A percentile compares a stretch with the other conserved stretches of the same genome.
These are phyloP conservation scores for Geotrichum fermentans DNA, from an alignment of 1,139 yeast genomes.

Conservation along the genomic window DNA sequence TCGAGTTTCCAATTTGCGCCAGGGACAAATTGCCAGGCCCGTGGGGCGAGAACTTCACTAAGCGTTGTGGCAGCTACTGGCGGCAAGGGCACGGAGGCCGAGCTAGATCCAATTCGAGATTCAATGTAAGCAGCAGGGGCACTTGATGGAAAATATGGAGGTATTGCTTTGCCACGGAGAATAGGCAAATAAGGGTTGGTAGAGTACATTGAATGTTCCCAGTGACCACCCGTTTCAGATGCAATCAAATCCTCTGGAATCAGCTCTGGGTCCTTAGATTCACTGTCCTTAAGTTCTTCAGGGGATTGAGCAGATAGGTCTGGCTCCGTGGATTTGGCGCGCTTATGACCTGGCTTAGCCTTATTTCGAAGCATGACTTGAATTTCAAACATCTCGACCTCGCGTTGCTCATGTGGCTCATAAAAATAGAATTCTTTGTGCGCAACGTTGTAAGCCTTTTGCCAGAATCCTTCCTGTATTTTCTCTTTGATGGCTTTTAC, in stretches of 20 bases:
- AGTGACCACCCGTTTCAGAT: slow-evolving; percentile 32
- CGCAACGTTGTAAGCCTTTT: slow-evolving; percentile 28
- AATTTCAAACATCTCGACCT: slow-evolving; percentile 66
- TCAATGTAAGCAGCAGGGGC: neutral
- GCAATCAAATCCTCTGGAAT: no score
- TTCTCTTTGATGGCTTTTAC: neutral
- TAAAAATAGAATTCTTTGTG: slow-evolving; percentile 37
- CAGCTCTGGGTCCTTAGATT: neutral
- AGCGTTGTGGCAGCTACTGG: slow-evolving; percentile 12
- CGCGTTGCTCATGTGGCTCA: slow-evolving; percentile 37
- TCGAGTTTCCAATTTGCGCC: slow-evolving; percentile 31
- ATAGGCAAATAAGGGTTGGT: slow-evolving; percentile 27
- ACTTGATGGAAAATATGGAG: neutral
- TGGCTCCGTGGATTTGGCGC: neutral
- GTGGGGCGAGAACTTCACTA: slow-evolving; percentile 30
- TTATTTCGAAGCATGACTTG: slow-evolving; percentile 38
- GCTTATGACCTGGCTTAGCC: neutral
- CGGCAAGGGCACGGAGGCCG: neutral
- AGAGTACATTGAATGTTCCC: slow-evolving; percentile 44
- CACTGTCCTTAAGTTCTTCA: neutral
- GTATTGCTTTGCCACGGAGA: slow-evolving; percentile 4
- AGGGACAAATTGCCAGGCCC: slow-evolving; percentile 28
- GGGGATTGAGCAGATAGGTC: neutral
- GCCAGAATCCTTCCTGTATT: slow-evolving; percentile 37
- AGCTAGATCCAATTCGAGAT: neutral